Evolutionary conservation across 2,329 filamentous ascomycete species (phyloP).

Genomic region (Ophiostoma ulmi): DNA sequence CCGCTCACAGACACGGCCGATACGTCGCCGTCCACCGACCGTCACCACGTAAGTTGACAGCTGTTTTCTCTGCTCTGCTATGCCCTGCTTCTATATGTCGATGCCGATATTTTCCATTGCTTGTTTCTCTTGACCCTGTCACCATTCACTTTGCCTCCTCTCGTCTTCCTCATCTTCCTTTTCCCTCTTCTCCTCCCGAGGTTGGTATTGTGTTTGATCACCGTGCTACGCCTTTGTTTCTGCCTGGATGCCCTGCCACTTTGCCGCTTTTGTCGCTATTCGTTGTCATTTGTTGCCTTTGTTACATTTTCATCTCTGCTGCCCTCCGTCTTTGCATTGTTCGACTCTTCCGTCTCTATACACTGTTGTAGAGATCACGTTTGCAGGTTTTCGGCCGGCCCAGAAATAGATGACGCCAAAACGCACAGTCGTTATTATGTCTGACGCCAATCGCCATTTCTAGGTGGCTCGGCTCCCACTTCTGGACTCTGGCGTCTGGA

Average conservation of each 20-base stretch:
- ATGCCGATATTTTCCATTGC: background rate
- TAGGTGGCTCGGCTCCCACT: background rate
- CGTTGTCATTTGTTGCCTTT: background rate
- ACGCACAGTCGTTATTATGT: constrained; percentile 16
- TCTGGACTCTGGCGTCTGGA: background rate
- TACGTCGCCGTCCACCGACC: constrained; percentile 36
- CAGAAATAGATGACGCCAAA: constrained; percentile 8
- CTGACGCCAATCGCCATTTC: constrained; percentile 22
- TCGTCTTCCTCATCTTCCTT: background rate
- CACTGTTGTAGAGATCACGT: constrained; percentile 4
- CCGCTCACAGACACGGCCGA: constrained; percentile 46
- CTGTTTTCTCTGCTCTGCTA: background rate
- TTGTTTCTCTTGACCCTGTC: background rate
- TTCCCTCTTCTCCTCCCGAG: background rate
- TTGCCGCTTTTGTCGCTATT: background rate
- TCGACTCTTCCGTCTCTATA: background rate
- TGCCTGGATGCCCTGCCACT: background rate
- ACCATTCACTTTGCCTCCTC: background rate
- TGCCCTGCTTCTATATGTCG: constrained; percentile 9
- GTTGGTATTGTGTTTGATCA: background rate
- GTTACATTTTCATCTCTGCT: background rate
- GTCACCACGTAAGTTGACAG: constrained; percentile 37
- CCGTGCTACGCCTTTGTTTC: background rate
- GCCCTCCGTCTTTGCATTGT: background rate
- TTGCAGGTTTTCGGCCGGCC: constrained; percentile 17